These are phyloP conservation scores for Boletus subparvulus DNA, from an alignment of 768 basidiomycete genomes.

Conservation along the genomic window DNA sequence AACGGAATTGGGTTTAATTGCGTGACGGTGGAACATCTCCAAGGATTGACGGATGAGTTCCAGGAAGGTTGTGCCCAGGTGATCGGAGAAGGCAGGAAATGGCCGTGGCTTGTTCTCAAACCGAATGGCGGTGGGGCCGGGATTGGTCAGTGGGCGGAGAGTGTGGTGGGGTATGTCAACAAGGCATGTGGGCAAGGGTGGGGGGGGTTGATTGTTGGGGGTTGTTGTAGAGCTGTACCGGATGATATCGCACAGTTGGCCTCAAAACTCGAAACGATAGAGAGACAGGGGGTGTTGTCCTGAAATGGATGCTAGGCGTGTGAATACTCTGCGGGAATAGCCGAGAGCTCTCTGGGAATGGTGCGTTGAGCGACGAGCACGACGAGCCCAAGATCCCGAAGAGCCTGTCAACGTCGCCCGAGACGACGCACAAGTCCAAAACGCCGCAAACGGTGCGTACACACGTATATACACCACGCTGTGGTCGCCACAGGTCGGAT, in stretches of 20 bases:
- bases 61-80: slow-evolving; percentile 16
- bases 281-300: slow-evolving; percentile 13
- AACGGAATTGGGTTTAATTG: slow-evolving; percentile 76
- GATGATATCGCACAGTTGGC: slow-evolving; percentile 43
- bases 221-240: slow-evolving; percentile 66
- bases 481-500: slow-evolving; percentile 6
- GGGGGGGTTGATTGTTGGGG: slow-evolving; percentile 59
- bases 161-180: slow-evolving; percentile 28
- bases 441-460: slow-evolving; percentile 40
- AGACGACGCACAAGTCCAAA: slow-evolving; percentile 41
- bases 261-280: background rate
- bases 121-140: slow-evolving; percentile 57
- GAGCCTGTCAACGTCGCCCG: slow-evolving; percentile 40
- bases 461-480: background rate
- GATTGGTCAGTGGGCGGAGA: slow-evolving; percentile 36
- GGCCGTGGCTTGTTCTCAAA: slow-evolving; percentile 63
- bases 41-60: slow-evolving; percentile 40
- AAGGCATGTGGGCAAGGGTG: slow-evolving; percentile 32
- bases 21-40: slow-evolving; percentile 49
- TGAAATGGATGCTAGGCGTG: slow-evolving; percentile 12
- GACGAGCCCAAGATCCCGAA: slow-evolving; percentile 24
- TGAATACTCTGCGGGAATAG: slow-evolving; percentile 15
- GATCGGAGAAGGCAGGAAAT: slow-evolving; percentile 8
- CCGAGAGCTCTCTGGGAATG: slow-evolving; percentile 23
- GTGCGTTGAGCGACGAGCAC: slow-evolving; percentile 8